Evolutionary conservation across 371 early-diverging fungal genomes (phyloP).

Genomic region (Mucor racemosus): DNA sequence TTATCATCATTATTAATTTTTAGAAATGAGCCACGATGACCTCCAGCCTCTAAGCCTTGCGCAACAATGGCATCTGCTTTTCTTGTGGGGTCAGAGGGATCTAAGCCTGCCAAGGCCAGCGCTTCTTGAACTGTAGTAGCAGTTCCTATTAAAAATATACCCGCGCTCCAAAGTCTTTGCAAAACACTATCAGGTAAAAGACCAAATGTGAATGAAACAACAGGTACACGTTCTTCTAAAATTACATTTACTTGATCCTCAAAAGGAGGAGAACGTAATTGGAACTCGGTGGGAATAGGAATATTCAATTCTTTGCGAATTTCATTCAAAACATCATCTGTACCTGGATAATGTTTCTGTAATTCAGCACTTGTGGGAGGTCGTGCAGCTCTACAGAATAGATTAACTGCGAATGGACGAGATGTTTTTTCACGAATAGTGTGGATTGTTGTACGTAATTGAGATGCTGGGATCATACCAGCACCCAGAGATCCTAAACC

Average conservation of each 20-base stretch:
- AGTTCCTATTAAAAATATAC: slow-evolving; percentile 48
- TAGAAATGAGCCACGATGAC: slow-evolving; percentile 47
- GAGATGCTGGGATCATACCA: slow-evolving; percentile 35
- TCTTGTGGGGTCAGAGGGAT: slow-evolving; percentile 21
- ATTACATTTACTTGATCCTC: slow-evolving; percentile 44
- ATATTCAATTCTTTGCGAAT: slow-evolving; percentile 38
- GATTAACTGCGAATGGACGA: slow-evolving; percentile 49
- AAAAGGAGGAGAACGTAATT: slow-evolving; percentile 46
- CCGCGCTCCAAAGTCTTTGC: slow-evolving; percentile 33
- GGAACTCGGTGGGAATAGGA: slow-evolving; percentile 28
- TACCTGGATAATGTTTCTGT: slow-evolving; percentile 30
- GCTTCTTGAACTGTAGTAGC: slow-evolving; percentile 52
- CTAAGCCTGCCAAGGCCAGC: slow-evolving; percentile 30
- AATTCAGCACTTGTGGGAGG: slow-evolving; percentile 31
- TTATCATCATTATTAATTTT: not conserved
- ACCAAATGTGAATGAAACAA: slow-evolving; percentile 56
- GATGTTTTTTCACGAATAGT: slow-evolving; percentile 36
- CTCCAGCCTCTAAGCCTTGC: slow-evolving; percentile 52
- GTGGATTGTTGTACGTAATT: slow-evolving; percentile 40
- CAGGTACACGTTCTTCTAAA: slow-evolving; percentile 43
- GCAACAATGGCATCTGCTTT: slow-evolving; percentile 49
- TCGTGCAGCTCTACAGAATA: slow-evolving; percentile 36
- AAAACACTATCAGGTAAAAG: slow-evolving; percentile 32
- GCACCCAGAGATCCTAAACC: slow-evolving; percentile 49
- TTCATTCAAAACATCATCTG: slow-evolving; percentile 29